Base-by-base conservation (phyloP, 179 eudicot species). In the Patellifolia procumbens region DNA sequence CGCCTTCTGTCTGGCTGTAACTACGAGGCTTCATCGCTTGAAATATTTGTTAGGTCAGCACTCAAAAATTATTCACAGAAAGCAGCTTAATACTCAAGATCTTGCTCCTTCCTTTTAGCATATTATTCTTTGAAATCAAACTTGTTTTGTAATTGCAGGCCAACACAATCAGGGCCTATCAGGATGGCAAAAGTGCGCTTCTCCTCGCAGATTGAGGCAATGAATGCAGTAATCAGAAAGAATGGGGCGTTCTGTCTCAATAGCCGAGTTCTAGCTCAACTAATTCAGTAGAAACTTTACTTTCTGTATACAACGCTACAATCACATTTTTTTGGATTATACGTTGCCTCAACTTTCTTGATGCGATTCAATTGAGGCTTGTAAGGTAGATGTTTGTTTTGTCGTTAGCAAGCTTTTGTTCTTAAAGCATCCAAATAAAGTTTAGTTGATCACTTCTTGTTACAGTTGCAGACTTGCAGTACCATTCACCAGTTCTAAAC, bases 1-100 rank as follows among this genome's bases (percentile, higher is more conserved):
- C 89, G 92, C 15, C 80, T 88, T 77, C 84, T 91, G 59, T 72
- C 81, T 68, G 97, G 94, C 76, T 90, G 85, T 80, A 74, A 80
- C 48, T 87, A 81, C 31, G 87, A 87, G 56, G 37, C 89, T 42
- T 82, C 94, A 59, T 73, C 86, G 8, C 22, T 90, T n/a, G 80
- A 85, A 58, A 19, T 88, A 19, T 86, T 87, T 77, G 7, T 17
- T 51, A 88, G 90, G 94, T 90, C 22, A 61, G 75, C 19, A 39
- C 35, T 62, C 17, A 2, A 39, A n/a, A 39, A 2, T 48, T 20
- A 74, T 22, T 32, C 1, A n/a, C 34, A 58, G 6, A 28, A 29
- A 12, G 0, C 56, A 5, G 22, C n/a, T 22, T 46, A 16, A 0
- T 1, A 2, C 2, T 28, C 7, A 15, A n/a, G 12, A 1, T 7